Percentiles rank a stretch among this genome's conserved stretches.
These are phyloP conservation scores for Neocatenulostroma microsporum DNA, from an alignment of 2,329 filamentous ascomycete genomes.

Conservation along the genomic window DNA sequence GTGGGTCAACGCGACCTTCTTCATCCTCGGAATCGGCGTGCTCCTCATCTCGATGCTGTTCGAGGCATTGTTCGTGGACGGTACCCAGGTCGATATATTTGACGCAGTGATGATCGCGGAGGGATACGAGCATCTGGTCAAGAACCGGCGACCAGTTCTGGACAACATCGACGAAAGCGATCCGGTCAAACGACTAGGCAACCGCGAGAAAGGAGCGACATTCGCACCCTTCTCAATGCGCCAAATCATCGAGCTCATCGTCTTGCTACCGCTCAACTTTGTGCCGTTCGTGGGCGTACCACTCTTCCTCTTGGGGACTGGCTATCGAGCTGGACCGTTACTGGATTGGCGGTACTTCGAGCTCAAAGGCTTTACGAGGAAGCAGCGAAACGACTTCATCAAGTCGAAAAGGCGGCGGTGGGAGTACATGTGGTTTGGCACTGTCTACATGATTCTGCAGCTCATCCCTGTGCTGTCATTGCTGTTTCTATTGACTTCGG, in stretches of 20 bases:
- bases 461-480: conserved; percentile 88
- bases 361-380: conserved; percentile 64
- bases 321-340: conserved; percentile 77
- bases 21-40: conserved; percentile 64
- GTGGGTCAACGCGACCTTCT: conserved; percentile 80
- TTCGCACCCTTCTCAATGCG: conserved; percentile 84
- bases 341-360: conserved; percentile 89
- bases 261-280: conserved; percentile 65
- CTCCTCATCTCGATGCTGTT: conserved; percentile 53
- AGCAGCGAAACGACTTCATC: conserved; percentile 64
- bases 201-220: conserved; percentile 65
- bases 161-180: conserved; percentile 64
- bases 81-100: conserved; percentile 71
- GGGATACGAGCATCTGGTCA: conserved; percentile 61
- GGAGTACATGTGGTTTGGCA: conserved; percentile 93
- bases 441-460: conserved; percentile 72
- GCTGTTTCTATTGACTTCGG: conserved; percentile 83
- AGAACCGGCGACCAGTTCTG: conserved; percentile 50
- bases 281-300: conserved; percentile 76
- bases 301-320: conserved; percentile 80
- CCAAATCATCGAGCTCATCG: conserved; percentile 79
- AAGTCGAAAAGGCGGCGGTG: conserved; percentile 54
- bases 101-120: conserved; percentile 72
- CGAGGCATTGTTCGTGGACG: conserved; percentile 53
- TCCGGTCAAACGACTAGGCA: conserved; percentile 72